phyloP scores from a whole-genome alignment of 768 basidiomycete genomes.

The Lactarius hatsudake region DNA sequence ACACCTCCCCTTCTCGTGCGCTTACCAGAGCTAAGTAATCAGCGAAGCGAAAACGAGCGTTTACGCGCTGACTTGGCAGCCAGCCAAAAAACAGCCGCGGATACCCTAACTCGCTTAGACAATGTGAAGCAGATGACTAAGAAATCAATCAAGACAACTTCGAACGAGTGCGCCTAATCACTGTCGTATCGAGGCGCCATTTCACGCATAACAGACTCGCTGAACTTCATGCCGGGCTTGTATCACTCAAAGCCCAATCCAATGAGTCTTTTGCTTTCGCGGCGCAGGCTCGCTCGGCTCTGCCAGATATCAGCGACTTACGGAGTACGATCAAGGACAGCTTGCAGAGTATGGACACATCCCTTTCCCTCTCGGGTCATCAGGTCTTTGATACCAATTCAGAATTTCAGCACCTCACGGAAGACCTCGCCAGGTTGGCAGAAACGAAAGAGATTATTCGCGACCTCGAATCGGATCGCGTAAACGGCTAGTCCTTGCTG shows the following conservation, averaged over 20 bases:
- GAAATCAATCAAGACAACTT: conserved; percentile 14
- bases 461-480: conserved; percentile 21
- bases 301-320: conserved; percentile 22
- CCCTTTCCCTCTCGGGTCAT: background rate
- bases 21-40: background rate
- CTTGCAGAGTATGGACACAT: conserved; percentile 14
- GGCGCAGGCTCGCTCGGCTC: conserved; percentile 15
- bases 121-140: conserved; percentile 19
- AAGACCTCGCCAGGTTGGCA: conserved; percentile 14
- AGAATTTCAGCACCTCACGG: conserved; percentile 21
- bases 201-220: conserved; percentile 17
- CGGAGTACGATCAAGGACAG: conserved; percentile 19
- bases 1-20: background rate
- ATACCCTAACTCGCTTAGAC: conserved; percentile 10
- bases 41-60: conserved; percentile 24
- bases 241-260: conserved; percentile 25
- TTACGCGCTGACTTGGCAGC: conserved; percentile 17
- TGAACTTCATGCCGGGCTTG: conserved; percentile 20
- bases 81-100: conserved; percentile 7
- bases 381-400: background rate
- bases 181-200: background rate
- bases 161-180: conserved; percentile 14
- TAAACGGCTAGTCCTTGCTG: conserved; percentile 10
- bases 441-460: conserved; percentile 21
- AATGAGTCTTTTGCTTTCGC: conserved; percentile 26